phyloP scores from a whole-genome alignment of 2,329 filamentous ascomycete species.

The Sordariomycetes sp. region DNA sequence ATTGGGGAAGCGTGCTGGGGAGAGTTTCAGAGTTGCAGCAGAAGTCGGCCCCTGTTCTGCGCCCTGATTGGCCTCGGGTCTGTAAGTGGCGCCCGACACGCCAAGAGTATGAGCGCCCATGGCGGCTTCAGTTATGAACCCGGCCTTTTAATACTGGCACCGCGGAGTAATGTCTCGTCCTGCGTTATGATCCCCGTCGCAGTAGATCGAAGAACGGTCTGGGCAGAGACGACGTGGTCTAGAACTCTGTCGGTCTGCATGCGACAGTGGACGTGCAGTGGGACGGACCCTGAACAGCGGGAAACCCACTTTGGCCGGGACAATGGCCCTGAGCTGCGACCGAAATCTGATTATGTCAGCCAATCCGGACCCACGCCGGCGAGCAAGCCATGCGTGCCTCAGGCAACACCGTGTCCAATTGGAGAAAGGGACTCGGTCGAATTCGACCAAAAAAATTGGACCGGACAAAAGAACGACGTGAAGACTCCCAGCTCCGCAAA shows the following conservation, averaged over 20 bases:
- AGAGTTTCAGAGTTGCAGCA: slow-evolving; percentile 34
- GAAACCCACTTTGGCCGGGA: too few species aligned
- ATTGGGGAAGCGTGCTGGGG: slow-evolving; percentile 7
- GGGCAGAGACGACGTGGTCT: neutral
- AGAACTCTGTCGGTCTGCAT: neutral
- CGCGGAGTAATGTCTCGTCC: neutral
- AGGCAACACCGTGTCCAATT: slow-evolving; percentile 1
- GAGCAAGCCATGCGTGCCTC: too few species aligned
- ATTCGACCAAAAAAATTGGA: slow-evolving; percentile 3
- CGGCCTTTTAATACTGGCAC: neutral
- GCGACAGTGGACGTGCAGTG: neutral
- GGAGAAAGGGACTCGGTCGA: neutral
- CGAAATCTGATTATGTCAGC: neutral
- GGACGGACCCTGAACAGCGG: neutral
- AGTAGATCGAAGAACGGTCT: neutral
- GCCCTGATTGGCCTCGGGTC: neutral
- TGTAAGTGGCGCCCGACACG: neutral
- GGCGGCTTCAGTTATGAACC: neutral
- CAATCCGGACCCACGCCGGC: too few species aligned
- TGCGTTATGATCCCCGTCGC: neutral
- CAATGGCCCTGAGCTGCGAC: too few species aligned
- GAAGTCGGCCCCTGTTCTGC: slow-evolving; percentile 8
- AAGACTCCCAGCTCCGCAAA: neutral
- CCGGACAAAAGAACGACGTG: neutral
- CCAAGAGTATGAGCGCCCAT: neutral